Base-by-base conservation (phyloP, 345 rosid genomes). In the Euphorbia peplus region DNA sequence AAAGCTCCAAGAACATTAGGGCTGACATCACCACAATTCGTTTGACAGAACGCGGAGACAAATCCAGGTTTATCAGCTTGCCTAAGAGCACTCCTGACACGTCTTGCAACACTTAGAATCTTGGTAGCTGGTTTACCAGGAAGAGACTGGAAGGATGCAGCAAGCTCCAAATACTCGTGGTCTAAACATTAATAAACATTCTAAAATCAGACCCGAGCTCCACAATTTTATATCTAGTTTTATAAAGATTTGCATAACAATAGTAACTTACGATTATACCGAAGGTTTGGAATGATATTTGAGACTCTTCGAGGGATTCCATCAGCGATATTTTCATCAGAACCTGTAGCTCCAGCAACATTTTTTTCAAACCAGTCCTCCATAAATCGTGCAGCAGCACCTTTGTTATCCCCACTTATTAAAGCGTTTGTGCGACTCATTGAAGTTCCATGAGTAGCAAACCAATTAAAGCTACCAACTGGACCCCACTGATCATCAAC, bases 401-500 rank as follows among this genome's bases (percentile, higher is more conserved):
- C 99, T 83, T 95, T 95, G 86, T 95, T 95, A 81, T 95, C 99
- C 74, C 99, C 99, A 75, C 99, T 95, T 72, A 92, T 85, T 81
- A 92, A 82, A 25, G 97, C 86, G 86, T 95, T 95, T 68, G 93
- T 74, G 66, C 98, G 98, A 68, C 97, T 88, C 99, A 95, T 95
- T 75, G 98, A 95, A 56, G 99, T 92, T 73, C 98, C 99, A 68
- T 95, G 99, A 68, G 98, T 95, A 59, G 99, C 92, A 83, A 95
- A 95, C 98, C 97, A 92, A 73, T 90, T 95, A 82, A 95, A 92
- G 84, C 97, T 90, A 63, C 99, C 98, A 21, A 92, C 85, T 22
- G 99, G 87, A 54, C 99, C 98, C 96, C 93, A 88, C 72, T 86
- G 82, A 57, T 84, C 82, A 73, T 92, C 99, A 12, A 90, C 90